Base-by-base conservation (phyloP, 2,329 filamentous ascomycete genomes). In the Penicillium sp. region DNA sequence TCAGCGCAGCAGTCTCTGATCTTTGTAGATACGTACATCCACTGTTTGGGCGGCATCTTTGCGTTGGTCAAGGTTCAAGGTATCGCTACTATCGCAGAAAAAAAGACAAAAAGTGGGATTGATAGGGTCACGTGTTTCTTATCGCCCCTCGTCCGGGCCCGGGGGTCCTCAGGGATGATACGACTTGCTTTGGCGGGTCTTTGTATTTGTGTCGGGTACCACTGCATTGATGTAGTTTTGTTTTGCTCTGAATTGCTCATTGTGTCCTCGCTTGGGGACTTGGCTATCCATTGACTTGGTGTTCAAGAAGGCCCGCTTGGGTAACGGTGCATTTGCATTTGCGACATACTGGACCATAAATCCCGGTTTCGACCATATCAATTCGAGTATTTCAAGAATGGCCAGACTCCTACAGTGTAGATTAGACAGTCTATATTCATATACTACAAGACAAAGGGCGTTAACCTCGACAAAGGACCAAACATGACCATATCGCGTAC, bases 21-120 rank as follows among this genome's bases (percentile, higher is more conserved):
- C 11, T 12, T 18, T 7, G 3, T 2, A 0, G 8, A 44, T 45
- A 72, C 80, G 60, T 75, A 86, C 83, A 88, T 89, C 81, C 87
- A 89, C 76, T 85, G 84, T 72, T 81, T 82, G 60, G 78, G 80
- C 63, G 86, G 80, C 88, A 92, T 92, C 39, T 77, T 86, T 75
- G 54, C 46, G 25, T 43, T 51, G 31, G 37, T 52, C 29, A n/a
- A 35, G 37, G 35, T 49, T 50, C 42, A 47, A 31, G 35, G n/a
- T n/a, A n/a, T n/a, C n/a, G n/a, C n/a, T n/a, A n/a, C n/a, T 41
- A 22, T 46, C 40, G 18, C 34, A 48, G 47, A 51, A 55, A 58
- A 61, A 60, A 57, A 59, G 53, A 53, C 57, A 57, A 61, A 58
- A 62, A 63, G 53, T 61, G 52, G 52, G 57, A 64, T 64, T 56